These are phyloP conservation scores for Fragaria nilgerrensis DNA, from an alignment of 306 rosid species.

Conservation along the genomic window DNA sequence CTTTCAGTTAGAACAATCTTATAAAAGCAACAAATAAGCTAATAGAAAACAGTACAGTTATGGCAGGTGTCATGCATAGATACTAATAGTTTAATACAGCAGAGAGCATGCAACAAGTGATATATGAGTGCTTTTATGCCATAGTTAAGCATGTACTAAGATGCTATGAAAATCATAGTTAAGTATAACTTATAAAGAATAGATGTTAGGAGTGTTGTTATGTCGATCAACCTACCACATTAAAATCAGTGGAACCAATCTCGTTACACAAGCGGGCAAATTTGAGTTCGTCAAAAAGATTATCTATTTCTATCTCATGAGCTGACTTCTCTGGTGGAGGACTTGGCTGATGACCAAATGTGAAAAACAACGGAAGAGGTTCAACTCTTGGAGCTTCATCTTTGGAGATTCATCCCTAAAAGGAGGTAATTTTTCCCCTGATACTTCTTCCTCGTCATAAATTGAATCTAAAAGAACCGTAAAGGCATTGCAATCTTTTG, in stretches of 20 bases:
- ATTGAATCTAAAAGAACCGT: not conserved
- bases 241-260: not conserved
- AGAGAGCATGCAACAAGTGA: not conserved
- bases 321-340: not conserved
- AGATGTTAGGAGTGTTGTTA: not conserved
- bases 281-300: not conserved
- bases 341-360: not conserved
- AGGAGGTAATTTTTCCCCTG: not conserved
- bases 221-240: not conserved
- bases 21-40: not conserved
- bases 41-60: not conserved
- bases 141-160: not conserved
- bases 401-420: not conserved
- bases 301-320: not conserved
- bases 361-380: not conserved
- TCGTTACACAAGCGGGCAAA: not conserved
- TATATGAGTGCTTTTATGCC: not conserved
- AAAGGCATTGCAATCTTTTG: not conserved
- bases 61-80: not conserved
- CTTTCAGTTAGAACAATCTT: not conserved
- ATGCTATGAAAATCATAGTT: not conserved
- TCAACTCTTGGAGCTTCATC: not conserved
- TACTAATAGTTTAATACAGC: not conserved
- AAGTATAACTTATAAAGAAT: not conserved
- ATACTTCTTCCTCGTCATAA: not conserved